phyloP scores from a whole-genome alignment of 1,139 yeast genomes.

The Nakaseomyces delphensis region DNA sequence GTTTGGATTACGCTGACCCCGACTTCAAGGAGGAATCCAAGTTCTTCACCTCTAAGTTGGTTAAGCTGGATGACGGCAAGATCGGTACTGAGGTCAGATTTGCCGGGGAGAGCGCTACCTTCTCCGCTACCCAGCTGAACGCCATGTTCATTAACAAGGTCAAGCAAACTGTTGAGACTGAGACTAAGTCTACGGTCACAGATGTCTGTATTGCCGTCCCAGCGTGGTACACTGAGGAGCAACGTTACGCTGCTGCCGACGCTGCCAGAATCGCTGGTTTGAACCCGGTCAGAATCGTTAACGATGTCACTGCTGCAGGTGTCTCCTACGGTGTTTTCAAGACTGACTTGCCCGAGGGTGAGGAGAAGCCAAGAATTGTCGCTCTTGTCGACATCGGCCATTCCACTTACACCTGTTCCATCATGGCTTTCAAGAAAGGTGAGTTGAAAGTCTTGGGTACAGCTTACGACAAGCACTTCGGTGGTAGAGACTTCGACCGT shows the following conservation, averaged over 20 bases:
- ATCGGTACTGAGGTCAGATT: slow-evolving; percentile 81
- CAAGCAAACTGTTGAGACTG: slow-evolving; percentile 69
- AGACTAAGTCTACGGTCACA: slow-evolving; percentile 69
- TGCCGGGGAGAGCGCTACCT: slow-evolving; percentile 69
- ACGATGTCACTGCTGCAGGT: slow-evolving; percentile 97
- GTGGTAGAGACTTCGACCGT: slow-evolving; percentile 94
- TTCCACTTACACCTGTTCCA: slow-evolving; percentile 84
- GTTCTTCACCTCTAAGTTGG: slow-evolving; percentile 63
- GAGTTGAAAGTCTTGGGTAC: slow-evolving; percentile 89
- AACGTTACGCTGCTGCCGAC: slow-evolving; percentile 93
- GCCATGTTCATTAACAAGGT: slow-evolving; percentile 94
- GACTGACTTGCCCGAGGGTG: slow-evolving; percentile 72
- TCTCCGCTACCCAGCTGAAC: slow-evolving; percentile 79
- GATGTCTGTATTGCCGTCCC: slow-evolving; percentile 96
- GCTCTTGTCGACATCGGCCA: slow-evolving; percentile 96
- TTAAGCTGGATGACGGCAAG: slow-evolving; percentile 61
- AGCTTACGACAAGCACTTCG: slow-evolving; percentile 91
- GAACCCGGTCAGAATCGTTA: slow-evolving; percentile 95
- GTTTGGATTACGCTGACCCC: slow-evolving; percentile 60
- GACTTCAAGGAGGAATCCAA: slow-evolving; percentile 68
- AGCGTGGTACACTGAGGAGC: slow-evolving; percentile 92
- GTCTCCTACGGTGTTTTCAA: slow-evolving; percentile 99
- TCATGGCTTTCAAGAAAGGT: slow-evolving; percentile 91
- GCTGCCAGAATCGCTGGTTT: slow-evolving; percentile 94
- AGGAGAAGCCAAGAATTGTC: slow-evolving; percentile 77